Evolutionary conservation across 352 stramenopile genomes (phyloP).

Genomic region (Blastocystis sp.): DNA sequence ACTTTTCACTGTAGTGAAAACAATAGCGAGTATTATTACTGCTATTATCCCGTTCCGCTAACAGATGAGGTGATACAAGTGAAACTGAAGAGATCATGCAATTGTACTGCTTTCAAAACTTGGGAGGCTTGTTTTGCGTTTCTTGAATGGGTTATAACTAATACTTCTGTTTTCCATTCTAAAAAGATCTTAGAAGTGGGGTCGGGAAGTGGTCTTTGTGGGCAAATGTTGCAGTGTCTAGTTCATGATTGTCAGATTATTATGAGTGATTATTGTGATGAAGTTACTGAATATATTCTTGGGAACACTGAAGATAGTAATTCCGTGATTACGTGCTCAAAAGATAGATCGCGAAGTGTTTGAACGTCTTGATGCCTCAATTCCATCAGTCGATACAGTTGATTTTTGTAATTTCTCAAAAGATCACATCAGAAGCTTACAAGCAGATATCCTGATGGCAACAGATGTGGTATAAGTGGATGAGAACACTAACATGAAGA

Average conservation of each 20-base stretch:
- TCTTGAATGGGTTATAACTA: constrained; percentile 41
- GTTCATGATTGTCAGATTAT: not conserved
- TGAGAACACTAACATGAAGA: not conserved
- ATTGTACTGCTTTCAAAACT: constrained; percentile 51
- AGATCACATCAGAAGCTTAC: not conserved
- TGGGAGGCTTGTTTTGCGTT: constrained; percentile 57
- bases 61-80: constrained; percentile 21
- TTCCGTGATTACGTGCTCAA: not conserved
- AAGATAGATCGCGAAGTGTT: constrained; percentile 20
- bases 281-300: constrained; percentile 52
- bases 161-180: not conserved
- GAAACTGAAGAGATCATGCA: constrained; percentile 11
- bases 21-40: constrained; percentile 40
- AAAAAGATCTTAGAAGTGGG: constrained; percentile 19
- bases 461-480: constrained; percentile 17
- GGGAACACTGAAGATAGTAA: constrained; percentile 36
- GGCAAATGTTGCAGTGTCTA: constrained; percentile 54
- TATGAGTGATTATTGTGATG: constrained; percentile 54
- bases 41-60: constrained; percentile 30
- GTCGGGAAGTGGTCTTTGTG: constrained; percentile 45
- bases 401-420: constrained; percentile 49
- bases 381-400: not conserved
- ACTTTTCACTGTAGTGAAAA: not conserved
- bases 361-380: not conserved
- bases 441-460: constrained; percentile 1